Base-by-base conservation (phyloP, 345 rosid genomes). In the Triadica sebifera region DNA sequence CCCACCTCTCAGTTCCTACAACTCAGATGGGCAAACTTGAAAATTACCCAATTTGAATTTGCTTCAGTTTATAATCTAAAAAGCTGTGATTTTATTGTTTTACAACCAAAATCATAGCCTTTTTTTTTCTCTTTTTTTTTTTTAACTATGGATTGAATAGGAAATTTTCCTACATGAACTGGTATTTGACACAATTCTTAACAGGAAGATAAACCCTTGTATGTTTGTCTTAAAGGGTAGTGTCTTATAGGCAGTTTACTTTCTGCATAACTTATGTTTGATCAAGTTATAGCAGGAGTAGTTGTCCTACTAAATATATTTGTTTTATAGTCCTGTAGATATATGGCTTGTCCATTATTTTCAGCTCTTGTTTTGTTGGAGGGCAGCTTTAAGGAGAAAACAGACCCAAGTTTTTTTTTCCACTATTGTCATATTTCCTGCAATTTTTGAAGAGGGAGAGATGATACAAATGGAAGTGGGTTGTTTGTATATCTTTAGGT, bases 1-100 rank as follows among this genome's bases (percentile, higher is more conserved):
- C 20, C 65, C 81, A 67, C 77, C 71, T 0, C 46, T 74, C 19
- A 81, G 75, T 63, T 52, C 50, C 58, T 39, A 75, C 34, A 53
- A 39, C 19, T 74, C 74, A 3, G 81, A 75, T 46, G 70, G 53
- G 7, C 24, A 37, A 41, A 19, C 47, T 22, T 76, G n/a, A 49
- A 49, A 67, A 4, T 39, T 24, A 8, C 45, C 45, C 56, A 12
- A 12, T 10, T 12, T 57, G 7, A 25, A 57, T 10, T 12, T n/a
- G n/a, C n/a, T n/a, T n/a, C n/a, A n/a, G n/a, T n/a, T n/a, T n/a
- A n/a, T n/a, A n/a, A n/a, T n/a, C n/a, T n/a, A n/a, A n/a, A n/a
- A 29, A 46, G 57, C 34, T 34, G 73, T 56, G 73, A 56, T 38
- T 13, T 8, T 39, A 8, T 8, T 41, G 55, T 67, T 67, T 67